Evolutionary conservation across 805 yeast species (phyloP).

Genomic region (Myxozyma nipponensis): DNA sequence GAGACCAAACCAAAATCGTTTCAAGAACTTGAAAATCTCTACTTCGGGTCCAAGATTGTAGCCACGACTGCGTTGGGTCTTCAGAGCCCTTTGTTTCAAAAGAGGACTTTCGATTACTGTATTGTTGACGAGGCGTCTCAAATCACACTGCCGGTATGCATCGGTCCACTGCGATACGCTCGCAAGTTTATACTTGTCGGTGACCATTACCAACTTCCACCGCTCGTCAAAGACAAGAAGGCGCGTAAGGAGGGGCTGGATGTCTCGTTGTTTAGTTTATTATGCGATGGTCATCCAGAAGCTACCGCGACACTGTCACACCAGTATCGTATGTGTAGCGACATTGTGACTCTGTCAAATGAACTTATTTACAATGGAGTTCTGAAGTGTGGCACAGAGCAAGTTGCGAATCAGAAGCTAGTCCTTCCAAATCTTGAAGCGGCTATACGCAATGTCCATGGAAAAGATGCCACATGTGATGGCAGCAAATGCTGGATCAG

Average conservation of each 20-base stretch:
- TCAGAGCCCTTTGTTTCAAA: constrained; percentile 47
- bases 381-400: constrained; percentile 67
- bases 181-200: constrained; percentile 90
- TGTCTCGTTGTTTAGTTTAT: constrained; percentile 66
- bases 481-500: constrained; percentile 50
- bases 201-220: constrained; percentile 91
- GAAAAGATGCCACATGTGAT: no score
- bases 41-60: constrained; percentile 63
- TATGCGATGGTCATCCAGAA: constrained; percentile 69
- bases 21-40: constrained; percentile 47
- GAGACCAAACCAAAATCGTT: constrained; percentile 16
- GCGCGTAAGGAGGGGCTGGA: constrained; percentile 68
- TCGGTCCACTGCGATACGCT: constrained; percentile 80
- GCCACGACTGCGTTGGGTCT: constrained; percentile 87
- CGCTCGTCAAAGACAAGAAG: constrained; percentile 65
- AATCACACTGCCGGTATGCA: constrained; percentile 81
- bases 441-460: no score
- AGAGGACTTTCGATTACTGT: constrained; percentile 77
- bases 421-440: constrained; percentile 42
- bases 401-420: constrained; percentile 58
- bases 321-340: constrained; percentile 91
- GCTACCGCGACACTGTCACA: constrained; percentile 71
- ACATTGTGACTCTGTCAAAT: constrained; percentile 80
- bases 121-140: constrained; percentile 97
- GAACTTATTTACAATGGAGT: constrained; percentile 70